These are phyloP conservation scores for Verticillium longisporum DNA, from an alignment of 2,329 filamentous ascomycete species.

Conservation along the genomic window DNA sequence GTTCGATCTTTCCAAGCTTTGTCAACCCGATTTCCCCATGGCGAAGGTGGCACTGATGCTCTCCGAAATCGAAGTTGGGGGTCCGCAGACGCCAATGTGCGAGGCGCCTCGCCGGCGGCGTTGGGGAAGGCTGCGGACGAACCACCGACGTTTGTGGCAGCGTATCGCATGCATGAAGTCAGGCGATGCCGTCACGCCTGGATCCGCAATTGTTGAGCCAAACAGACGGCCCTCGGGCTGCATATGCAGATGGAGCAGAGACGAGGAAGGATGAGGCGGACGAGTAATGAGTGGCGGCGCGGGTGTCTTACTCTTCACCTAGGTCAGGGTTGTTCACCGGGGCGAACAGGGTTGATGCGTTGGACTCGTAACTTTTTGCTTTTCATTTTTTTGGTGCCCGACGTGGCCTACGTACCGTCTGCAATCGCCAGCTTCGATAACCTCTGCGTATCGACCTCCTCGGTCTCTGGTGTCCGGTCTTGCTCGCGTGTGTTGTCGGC, in stretches of 20 bases:
- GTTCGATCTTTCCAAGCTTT: too few relatives aligned
- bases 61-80: background rate
- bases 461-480: slow-evolving; percentile 15
- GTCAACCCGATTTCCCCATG: too few relatives aligned
- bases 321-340: background rate
- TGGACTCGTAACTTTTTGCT: background rate
- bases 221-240: background rate
- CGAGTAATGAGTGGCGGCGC: background rate
- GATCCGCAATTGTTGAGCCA: background rate
- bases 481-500: background rate
- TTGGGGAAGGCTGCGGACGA: background rate
- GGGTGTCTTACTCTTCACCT: background rate
- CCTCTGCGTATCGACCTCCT: slow-evolving; percentile 12
- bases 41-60: background rate
- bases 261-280: background rate
- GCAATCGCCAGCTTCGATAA: slow-evolving; percentile 9
- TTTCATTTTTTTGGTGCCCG: background rate
- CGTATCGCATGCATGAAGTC: background rate
- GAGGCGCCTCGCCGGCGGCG: background rate
- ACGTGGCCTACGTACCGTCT: slow-evolving; percentile 3
- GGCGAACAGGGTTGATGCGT: background rate
- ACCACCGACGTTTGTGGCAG: background rate
- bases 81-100: background rate
- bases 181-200: background rate
- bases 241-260: background rate